Percentiles rank a stretch among this genome's conserved stretches.
phyloP scores from a whole-genome alignment of 208 protist genomes.

The Trypanosoma scelopori region DNA sequence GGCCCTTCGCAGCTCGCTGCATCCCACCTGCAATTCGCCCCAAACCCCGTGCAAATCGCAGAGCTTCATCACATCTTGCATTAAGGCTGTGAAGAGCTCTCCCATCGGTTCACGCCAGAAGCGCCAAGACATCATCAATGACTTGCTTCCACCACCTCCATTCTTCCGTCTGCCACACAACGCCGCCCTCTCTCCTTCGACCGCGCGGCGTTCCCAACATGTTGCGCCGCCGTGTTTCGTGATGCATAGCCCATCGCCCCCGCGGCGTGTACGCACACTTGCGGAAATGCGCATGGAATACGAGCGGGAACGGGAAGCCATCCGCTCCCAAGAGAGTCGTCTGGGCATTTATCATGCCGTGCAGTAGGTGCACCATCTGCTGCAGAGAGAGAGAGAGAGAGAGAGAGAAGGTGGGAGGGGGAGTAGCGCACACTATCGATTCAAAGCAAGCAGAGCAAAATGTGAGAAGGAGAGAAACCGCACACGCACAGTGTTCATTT shows the following conservation, averaged over 20 bases:
- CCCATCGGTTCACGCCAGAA: background rate
- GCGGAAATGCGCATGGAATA: slow-evolving; percentile 21
- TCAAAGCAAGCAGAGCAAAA: too few relatives aligned
- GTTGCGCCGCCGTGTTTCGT: background rate
- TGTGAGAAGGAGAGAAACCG: too few relatives aligned
- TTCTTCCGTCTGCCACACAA: background rate
- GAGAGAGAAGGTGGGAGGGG: background rate
- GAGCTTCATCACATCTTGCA: background rate
- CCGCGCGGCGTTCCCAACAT: background rate
- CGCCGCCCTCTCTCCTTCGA: background rate
- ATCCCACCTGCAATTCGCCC: background rate
- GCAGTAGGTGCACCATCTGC: background rate
- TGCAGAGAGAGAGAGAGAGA: background rate
- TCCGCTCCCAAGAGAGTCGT: slow-evolving; percentile 6
- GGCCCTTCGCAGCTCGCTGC: too few relatives aligned
- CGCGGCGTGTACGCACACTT: slow-evolving; percentile 12
- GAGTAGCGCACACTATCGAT: background rate
- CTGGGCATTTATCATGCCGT: background rate
- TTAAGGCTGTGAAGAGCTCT: background rate
- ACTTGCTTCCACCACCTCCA: slow-evolving; percentile 12
- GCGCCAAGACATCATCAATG: background rate
- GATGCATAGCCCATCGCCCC: background rate
- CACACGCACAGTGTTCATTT: too few relatives aligned
- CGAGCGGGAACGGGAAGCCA: slow-evolving; percentile 13
- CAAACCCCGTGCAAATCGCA: background rate